Evolutionary conservation across 1,284 basidiomycete species (phyloP), one percentile per base, ranked within the genome.

Genomic region (Hypsizygus ulmarius): DNA sequence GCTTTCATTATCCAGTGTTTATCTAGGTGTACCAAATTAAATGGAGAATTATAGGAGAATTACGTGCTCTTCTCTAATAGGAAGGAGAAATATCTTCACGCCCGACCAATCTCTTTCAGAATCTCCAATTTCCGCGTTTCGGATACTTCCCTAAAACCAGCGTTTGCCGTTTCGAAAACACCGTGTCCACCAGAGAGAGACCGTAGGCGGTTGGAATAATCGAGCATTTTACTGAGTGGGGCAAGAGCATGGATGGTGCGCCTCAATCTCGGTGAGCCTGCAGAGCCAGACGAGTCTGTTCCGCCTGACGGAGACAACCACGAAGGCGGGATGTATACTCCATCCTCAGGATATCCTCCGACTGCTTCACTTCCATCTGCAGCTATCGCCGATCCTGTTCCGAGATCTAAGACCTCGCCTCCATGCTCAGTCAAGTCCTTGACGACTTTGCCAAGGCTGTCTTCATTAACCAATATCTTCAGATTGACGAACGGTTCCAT

Each of bases 171-270:
- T 60, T 90, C 88, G 58, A 92, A 93, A 15, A 75, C 67, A 4
- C 90, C 92, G 60, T 89, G 82, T 1, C 91, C 91, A 36, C 87
- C 91, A 0, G 89, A 88, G 16, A 94, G 65, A 0, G 92, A 85
- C 12, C 92, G 81, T 42, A 94, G 64, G 19, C 90, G 76, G 43
- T 74, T 84, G 15, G 87, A 86, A 60, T 90, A 94, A 61, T 91
- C 84, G 19, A 94, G 72, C 77, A 93, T 83, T 57, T 77, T 79
- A 54, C 84, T 87, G 18, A 94, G 73, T 3, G 91, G 92, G 7
- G 87, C 89, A 19, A 83, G 58, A 2, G 87, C 85, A 51, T 81
- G 67, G 15, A 92, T 69, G n/a, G 79, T 75, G 18, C 82, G 77
- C 59, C 78, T 84, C 47, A 75, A 63, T 49, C 63, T 65, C 44